Base-by-base conservation (phyloP, 1,139 yeast species). In the Trichomonascaceae sp. region DNA sequence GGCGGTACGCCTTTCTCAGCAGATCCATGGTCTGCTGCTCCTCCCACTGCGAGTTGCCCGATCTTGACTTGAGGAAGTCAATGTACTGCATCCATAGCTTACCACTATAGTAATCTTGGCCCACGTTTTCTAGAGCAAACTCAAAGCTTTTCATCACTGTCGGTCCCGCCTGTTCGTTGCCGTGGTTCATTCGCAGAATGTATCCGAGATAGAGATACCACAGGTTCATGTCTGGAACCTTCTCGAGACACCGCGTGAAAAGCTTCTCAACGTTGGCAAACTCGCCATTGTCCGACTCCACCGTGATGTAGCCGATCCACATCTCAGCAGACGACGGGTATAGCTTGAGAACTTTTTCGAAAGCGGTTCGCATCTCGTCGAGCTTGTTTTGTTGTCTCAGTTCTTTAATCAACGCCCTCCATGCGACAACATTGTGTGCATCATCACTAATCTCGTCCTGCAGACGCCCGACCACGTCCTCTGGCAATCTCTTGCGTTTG, bases 11-110 rank as follows among this genome's bases (percentile, higher is more conserved):
- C 46, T 76, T 77, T 47, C 97, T 66, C 34, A 81, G 70, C 47
- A 77, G 64, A 50, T 84, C 95, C 48, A 71, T 67, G 43, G 81
- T 77, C 47, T 81, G 92, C 51, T 81, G 92, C 44, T 75, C 79
- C 51, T 87, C 97, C 82, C 93, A 82, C 30, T 78, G 71, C 28
- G 82, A 76, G 13, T 74, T 62, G 1, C 93, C 82, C 22, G 78
- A 79, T 79, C 89, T 79, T 29, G 72, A 62, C 45, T 76, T 77
- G 42, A 87, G 65, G 47, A 85, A 87, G n/a, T 68, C 76, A 25
- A 89, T 56, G 51, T 82, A 89, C 47, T 82, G 93, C 33, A 67
- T 66, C 95, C 96, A 89, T 35, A 89, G 61, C 2, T 65, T 64
- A 22, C 80, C 79, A 30, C 89, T 71, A 29, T 69, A 65, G 5